Percentiles rank a stretch among this genome's conserved stretches.
phyloP scores from a whole-genome alignment of 164 flowering plant species.

The Tetracentron sinense region DNA sequence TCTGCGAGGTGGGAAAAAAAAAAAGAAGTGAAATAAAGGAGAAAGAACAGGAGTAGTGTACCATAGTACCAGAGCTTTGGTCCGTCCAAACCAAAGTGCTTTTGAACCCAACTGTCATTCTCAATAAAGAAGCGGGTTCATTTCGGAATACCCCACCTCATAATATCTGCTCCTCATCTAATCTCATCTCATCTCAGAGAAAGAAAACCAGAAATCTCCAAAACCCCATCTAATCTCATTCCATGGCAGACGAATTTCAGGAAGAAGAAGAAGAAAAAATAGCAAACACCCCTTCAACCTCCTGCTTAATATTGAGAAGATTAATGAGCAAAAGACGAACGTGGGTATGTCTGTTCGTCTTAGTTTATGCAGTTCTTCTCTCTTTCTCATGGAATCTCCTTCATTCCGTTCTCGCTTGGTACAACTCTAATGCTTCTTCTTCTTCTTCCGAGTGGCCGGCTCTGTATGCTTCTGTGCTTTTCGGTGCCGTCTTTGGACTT shows the following conservation, averaged over 20 bases:
- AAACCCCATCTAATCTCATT: neutral
- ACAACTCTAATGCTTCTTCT: conserved; percentile 21
- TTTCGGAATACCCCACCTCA: neutral
- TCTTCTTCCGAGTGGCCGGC: conserved; percentile 38
- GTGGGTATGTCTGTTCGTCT: conserved; percentile 55
- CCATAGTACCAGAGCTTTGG: too few relatives aligned
- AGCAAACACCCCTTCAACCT: neutral
- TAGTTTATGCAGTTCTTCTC: conserved; percentile 39
- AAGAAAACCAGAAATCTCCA: neutral
- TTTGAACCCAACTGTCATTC: conserved; percentile 11
- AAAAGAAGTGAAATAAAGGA: too few relatives aligned
- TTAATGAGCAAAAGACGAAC: conserved; percentile 67
- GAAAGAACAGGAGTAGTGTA: too few relatives aligned
- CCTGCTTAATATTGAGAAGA: conserved; percentile 1
- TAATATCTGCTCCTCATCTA: neutral
- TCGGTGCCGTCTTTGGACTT: conserved; percentile 52
- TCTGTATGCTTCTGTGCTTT: conserved; percentile 47
- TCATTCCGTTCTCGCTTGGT: conserved; percentile 50
- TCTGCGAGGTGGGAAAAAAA: too few relatives aligned
- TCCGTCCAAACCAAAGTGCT: too few relatives aligned
- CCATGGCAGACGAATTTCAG: conserved; percentile 11
- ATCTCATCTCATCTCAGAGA: neutral
- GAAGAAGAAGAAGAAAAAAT: neutral
- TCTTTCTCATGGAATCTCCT: conserved; percentile 54
- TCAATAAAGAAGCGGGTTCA: conserved; percentile 5